These are phyloP conservation scores for Salix exigua DNA, from an alignment of 345 rosid species.

Conservation along the genomic window DNA sequence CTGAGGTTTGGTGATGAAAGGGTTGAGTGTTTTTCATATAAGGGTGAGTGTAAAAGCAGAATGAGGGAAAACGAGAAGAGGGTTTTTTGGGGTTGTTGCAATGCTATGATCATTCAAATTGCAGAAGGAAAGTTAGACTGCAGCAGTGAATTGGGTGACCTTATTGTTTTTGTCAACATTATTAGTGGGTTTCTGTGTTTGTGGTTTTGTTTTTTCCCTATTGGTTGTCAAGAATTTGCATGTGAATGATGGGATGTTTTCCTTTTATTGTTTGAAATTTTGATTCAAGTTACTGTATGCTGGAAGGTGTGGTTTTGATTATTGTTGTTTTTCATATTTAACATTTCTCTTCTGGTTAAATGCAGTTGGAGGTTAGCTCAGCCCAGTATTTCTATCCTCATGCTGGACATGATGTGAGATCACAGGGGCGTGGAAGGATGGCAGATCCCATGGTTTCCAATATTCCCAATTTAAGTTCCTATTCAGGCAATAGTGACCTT, in stretches of 20 bases:
- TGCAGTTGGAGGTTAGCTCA: conserved; percentile 27
- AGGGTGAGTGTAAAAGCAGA: background rate
- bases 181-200: background rate
- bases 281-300: background rate
- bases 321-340: too few species aligned
- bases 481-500: conserved; percentile 13
- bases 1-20: background rate
- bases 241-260: background rate
- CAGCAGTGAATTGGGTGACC: background rate
- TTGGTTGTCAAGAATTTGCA: background rate
- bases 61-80: background rate
- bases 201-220: background rate
- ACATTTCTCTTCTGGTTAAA: background rate
- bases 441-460: conserved; percentile 15
- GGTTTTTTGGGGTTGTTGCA: background rate
- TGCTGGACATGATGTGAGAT: conserved; percentile 26
- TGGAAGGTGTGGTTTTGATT: conserved; percentile 7
- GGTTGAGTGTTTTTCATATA: background rate
- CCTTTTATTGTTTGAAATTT: background rate
- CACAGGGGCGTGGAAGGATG: conserved; percentile 23
- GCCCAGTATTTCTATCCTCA: conserved; percentile 21
- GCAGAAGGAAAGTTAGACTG: background rate
- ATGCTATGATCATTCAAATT: background rate
- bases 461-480: conserved; percentile 14
- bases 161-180: background rate